phyloP scores from a whole-genome alignment of 768 basidiomycete genomes.

The Punctularia strigosozonata region DNA sequence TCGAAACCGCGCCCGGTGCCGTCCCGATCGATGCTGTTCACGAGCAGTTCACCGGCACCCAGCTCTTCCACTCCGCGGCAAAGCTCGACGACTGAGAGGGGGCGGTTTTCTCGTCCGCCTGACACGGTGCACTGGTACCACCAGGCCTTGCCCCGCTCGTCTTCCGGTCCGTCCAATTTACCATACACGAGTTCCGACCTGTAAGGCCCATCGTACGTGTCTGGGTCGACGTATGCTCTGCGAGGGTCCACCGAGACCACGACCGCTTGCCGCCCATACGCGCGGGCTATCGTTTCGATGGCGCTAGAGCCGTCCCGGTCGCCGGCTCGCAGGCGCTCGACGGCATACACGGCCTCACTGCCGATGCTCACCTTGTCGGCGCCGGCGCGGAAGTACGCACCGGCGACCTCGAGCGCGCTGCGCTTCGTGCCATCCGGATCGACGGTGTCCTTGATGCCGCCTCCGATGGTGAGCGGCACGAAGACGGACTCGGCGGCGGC shows the following conservation, averaged over 20 bases:
- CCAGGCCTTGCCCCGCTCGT: conserved; percentile 71
- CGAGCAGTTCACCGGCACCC: conserved; percentile 89
- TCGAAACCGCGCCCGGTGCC: conserved; percentile 92
- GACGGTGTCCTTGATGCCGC: conserved; percentile 91
- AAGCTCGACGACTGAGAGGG: conserved; percentile 84
- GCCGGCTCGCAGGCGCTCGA: conserved; percentile 63
- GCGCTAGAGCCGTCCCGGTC: conserved; percentile 64
- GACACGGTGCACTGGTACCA: conserved; percentile 99
- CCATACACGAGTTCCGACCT: conserved; percentile 45
- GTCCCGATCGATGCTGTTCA: conserved; percentile 96
- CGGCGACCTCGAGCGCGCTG: conserved; percentile 87
- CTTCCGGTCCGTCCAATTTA: conserved; percentile 30
- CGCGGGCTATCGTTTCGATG: conserved; percentile 84
- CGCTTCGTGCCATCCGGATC: conserved; percentile 91
- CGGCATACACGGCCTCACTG: conserved; percentile 89
- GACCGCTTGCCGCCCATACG: conserved; percentile 93
- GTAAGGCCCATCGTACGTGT: conserved; percentile 58
- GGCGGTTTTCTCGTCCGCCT: conserved; percentile 77
- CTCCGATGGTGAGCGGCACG: conserved; percentile 97
- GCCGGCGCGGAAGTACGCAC: conserved; percentile 91
- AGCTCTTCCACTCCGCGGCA: conserved; percentile 81
- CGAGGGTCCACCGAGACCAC: conserved; percentile 96
- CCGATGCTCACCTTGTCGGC: conserved; percentile 99
- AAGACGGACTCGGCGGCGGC: conserved; percentile 84
- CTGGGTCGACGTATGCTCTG: conserved; percentile 63